Percentiles rank a stretch among this genome's conserved stretches.
Conservation (phyloP, 768 basidiomycete species). For the Plicaturopsis crispa region DNA sequence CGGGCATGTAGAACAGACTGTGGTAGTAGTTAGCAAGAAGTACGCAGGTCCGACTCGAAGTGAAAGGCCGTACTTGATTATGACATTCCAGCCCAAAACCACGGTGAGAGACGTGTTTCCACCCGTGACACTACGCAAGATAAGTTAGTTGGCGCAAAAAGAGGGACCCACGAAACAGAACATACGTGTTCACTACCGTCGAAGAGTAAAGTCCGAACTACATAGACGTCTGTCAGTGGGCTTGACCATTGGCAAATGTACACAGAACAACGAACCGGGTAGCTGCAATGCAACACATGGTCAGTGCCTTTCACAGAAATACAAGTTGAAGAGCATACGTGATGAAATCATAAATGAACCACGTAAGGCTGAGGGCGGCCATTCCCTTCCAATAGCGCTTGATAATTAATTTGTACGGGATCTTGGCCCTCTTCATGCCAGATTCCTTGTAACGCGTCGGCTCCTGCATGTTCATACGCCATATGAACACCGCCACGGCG, state of each 20-base stretch:
- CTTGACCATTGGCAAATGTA: background rate
- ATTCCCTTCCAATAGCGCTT: constrained; percentile 77
- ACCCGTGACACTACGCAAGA: constrained; percentile 47
- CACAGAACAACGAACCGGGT: constrained; percentile 43
- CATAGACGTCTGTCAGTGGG: constrained; percentile 4
- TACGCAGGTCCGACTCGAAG: constrained; percentile 28
- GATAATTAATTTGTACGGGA: constrained; percentile 73
- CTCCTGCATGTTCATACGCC: constrained; percentile 83
- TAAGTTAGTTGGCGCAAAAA: background rate
- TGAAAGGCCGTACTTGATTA: constrained; percentile 57
- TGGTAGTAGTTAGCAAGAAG: constrained; percentile 11
- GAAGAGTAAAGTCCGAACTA: constrained; percentile 81
- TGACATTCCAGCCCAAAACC: constrained; percentile 78
- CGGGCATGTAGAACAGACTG: constrained; percentile 63
- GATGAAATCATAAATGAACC: constrained; percentile 86
- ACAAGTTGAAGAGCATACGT: constrained; percentile 32
- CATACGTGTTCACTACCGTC: constrained; percentile 59
- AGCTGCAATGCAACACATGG: constrained; percentile 26
- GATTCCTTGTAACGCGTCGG: constrained; percentile 66
- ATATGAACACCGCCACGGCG: constrained; percentile 73
- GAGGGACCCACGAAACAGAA: background rate
- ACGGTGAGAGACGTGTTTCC: constrained; percentile 40
- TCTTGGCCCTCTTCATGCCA: constrained; percentile 67
- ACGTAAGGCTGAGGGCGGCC: constrained; percentile 66
- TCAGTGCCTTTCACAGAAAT: background rate